Conservation (phyloP, 805 yeast genomes). For the Saccharomycopsis synnaedendra region DNA sequence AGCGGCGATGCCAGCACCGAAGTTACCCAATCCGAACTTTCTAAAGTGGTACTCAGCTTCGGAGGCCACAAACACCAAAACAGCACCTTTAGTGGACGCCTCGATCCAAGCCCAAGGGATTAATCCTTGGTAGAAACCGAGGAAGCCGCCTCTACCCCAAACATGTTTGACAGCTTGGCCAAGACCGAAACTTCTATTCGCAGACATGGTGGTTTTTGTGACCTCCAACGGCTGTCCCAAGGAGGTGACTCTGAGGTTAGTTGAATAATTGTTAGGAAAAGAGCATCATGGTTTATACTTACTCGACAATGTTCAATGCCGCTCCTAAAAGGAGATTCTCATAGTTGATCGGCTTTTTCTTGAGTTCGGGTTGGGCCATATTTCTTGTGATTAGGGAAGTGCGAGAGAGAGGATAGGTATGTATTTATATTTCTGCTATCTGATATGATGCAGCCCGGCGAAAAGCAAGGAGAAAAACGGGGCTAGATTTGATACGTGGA, state of each 20-base stretch:
- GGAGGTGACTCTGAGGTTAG: conserved; percentile 54
- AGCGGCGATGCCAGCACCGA: conserved; percentile 85
- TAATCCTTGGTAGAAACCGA: conserved; percentile 93
- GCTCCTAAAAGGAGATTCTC: conserved; percentile 91
- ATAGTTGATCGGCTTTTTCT: conserved; percentile 80
- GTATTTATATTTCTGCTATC: background rate
- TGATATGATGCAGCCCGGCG: background rate
- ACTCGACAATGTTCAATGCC: conserved; percentile 79
- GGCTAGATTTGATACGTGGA: background rate
- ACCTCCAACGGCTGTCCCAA: conserved; percentile 97
- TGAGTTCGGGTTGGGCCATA: conserved; percentile 25
- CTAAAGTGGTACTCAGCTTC: conserved; percentile 79
- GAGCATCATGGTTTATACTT: conserved; percentile 12
- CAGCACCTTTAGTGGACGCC: conserved; percentile 98
- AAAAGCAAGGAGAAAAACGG: background rate
- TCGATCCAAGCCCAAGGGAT: conserved; percentile 99
- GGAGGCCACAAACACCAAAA: conserved; percentile 79
- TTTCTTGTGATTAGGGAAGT: background rate
- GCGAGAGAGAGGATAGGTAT: background rate
- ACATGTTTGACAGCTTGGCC: conserved; percentile 60
- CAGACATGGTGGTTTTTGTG: conserved; percentile 95
- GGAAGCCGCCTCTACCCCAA: conserved; percentile 87
- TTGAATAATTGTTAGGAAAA: background rate
- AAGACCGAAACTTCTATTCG: conserved; percentile 67
- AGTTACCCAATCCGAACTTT: conserved; percentile 52